Evolutionary conservation across 192 early-diverging fungal species (phyloP).

Genomic region (Chytriomyces sp.): DNA sequence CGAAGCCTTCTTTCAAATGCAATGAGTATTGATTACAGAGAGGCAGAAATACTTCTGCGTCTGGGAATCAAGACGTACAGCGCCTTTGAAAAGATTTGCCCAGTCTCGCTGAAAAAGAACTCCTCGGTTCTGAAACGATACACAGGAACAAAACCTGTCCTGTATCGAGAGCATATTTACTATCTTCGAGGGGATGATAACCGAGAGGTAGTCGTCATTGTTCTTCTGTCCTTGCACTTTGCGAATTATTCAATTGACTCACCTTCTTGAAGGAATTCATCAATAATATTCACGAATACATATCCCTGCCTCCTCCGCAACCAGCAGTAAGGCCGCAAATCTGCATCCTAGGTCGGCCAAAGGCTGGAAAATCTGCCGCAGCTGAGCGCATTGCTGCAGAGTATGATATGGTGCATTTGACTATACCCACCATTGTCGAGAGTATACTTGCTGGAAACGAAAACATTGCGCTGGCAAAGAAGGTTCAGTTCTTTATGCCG

Average conservation of each 20-base stretch:
- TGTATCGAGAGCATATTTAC: constrained; percentile 47
- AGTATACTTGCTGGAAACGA: constrained; percentile 45
- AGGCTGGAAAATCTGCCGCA: constrained; percentile 50
- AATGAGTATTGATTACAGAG: constrained; percentile 17
- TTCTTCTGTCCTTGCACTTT: background rate
- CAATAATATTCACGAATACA: constrained; percentile 33
- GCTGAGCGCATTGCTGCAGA: constrained; percentile 35
- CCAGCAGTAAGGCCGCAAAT: constrained; percentile 44
- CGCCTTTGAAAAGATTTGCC: constrained; percentile 49
- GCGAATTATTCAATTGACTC: background rate
- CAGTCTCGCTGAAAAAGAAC: constrained; percentile 42
- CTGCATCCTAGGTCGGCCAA: constrained; percentile 47
- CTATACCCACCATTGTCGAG: constrained; percentile 39
- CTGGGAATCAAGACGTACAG: constrained; percentile 50
- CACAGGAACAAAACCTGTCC: constrained; percentile 45
- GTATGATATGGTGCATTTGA: constrained; percentile 46
- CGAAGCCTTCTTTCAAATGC: constrained; percentile 43
- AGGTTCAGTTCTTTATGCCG: background rate
- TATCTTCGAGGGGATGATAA: constrained; percentile 35
- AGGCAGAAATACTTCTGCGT: constrained; percentile 41
- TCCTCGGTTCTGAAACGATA: constrained; percentile 9
- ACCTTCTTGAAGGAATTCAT: constrained; percentile 48
- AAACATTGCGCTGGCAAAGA: constrained; percentile 23
- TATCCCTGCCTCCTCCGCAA: constrained; percentile 35
- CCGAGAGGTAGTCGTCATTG: constrained; percentile 26